phyloP scores from a whole-genome alignment of 805 yeast species.

The Myxozyma kluyveri region DNA sequence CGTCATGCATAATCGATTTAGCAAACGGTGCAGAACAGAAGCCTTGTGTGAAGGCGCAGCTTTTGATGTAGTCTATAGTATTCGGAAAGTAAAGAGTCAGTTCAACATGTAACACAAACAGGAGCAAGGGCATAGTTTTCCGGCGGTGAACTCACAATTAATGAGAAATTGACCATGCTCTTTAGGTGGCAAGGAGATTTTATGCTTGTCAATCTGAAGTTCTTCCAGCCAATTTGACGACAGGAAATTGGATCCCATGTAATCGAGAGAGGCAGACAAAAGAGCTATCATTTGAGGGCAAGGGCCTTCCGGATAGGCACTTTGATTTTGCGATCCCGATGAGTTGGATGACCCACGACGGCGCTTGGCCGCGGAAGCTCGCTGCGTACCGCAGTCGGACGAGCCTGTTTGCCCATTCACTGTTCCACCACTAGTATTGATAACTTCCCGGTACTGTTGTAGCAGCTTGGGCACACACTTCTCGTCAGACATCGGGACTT shows the following conservation, averaged over 20 bases:
- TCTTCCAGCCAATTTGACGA: slow-evolving; percentile 13
- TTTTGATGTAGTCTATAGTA: too few relatives aligned
- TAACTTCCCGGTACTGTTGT: not conserved
- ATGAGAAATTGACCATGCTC: slow-evolving; percentile 1
- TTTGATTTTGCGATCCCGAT: not conserved
- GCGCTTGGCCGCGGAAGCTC: not conserved
- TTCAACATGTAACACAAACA: too few relatives aligned
- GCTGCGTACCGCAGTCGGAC: too few relatives aligned
- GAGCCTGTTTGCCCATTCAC: too few relatives aligned
- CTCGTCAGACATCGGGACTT: not conserved
- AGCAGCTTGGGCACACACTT: not conserved
- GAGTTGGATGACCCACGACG: not conserved
- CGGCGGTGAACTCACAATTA: slow-evolving; percentile 11
- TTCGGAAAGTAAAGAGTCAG: too few relatives aligned
- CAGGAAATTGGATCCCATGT: slow-evolving; percentile 14
- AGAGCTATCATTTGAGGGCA: slow-evolving; percentile 8
- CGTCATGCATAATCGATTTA: slow-evolving; percentile 3
- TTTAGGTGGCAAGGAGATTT: not conserved
- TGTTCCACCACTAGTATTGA: not conserved
- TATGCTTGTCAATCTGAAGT: slow-evolving; percentile 1
- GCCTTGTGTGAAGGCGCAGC: too few relatives aligned
- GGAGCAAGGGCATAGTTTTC: too few relatives aligned
- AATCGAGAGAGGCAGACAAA: slow-evolving; percentile 15
- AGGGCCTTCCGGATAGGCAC: not conserved
- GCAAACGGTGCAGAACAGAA: slow-evolving; percentile 12